These are phyloP conservation scores for Naematelia aurantialba DNA, from an alignment of 768 basidiomycete species.

Conservation along the genomic window DNA sequence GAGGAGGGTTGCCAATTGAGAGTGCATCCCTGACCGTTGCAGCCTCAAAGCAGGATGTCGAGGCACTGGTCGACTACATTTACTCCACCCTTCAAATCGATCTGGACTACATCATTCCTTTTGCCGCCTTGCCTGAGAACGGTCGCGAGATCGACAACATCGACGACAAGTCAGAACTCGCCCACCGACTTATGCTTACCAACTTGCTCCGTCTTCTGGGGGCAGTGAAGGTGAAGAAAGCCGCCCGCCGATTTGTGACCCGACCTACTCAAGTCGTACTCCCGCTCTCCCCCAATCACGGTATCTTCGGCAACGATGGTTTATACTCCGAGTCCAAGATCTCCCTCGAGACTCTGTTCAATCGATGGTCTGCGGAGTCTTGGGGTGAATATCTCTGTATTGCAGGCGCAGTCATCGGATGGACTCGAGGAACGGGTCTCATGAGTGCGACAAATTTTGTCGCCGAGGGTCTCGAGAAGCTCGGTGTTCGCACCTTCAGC, in stretches of 20 bases:
- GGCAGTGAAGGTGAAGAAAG: constrained; percentile 97
- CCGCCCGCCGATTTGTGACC: constrained; percentile 91
- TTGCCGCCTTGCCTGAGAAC: constrained; percentile 97
- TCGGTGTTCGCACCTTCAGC: constrained; percentile 95
- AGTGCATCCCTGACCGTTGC: constrained; percentile 6
- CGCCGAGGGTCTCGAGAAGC: constrained; percentile 85
- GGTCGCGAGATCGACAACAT: constrained; percentile 96
- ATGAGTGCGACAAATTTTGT: constrained; percentile 95
- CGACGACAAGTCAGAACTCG: constrained; percentile 95
- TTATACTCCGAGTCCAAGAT: constrained; percentile 98
- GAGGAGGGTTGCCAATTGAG: background rate
- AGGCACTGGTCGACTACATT: constrained; percentile 96
- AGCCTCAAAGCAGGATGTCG: constrained; percentile 96
- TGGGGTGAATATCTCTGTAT: constrained; percentile 99
- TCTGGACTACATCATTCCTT: constrained; percentile 96
- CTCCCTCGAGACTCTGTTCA: constrained; percentile 94
- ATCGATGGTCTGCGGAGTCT: constrained; percentile 94
- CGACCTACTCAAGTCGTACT: constrained; percentile 98
- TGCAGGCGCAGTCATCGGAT: constrained; percentile 96
- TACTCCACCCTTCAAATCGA: constrained; percentile 92
- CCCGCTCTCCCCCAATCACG: constrained; percentile 96
- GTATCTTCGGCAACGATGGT: constrained; percentile 95
- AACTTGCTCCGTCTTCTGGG: constrained; percentile 94
- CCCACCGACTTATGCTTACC: constrained; percentile 97
- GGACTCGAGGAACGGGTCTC: constrained; percentile 96